Conservation (phyloP, 768 basidiomycete species). For the Rhizopogon rudus region DNA sequence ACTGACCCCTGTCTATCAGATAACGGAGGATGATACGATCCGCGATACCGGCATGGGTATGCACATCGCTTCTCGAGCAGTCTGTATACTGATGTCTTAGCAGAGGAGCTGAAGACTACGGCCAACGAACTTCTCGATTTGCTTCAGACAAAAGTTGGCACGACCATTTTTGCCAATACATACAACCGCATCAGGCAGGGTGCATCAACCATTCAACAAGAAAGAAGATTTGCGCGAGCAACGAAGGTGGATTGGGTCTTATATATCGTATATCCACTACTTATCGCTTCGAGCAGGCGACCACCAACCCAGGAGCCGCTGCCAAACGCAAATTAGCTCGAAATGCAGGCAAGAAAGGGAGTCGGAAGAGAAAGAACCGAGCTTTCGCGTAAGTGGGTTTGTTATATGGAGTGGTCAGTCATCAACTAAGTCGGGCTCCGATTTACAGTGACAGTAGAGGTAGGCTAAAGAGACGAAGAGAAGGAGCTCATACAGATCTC, state of each 20-base stretch:
- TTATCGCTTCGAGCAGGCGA: slow-evolving; percentile 36
- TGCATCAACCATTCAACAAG: slow-evolving; percentile 59
- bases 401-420: not conserved
- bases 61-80: slow-evolving; percentile 14
- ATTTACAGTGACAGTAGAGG: slow-evolving; percentile 42
- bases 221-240: slow-evolving; percentile 60
- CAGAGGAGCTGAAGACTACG: slow-evolving; percentile 80
- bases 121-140: slow-evolving; percentile 84
- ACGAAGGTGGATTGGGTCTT: slow-evolving; percentile 34
- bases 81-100: not conserved
- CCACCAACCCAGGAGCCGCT: slow-evolving; percentile 70
- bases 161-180: slow-evolving; percentile 71
- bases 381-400: slow-evolving; percentile 48
- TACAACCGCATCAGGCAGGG: slow-evolving; percentile 82
- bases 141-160: slow-evolving; percentile 82
- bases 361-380: slow-evolving; percentile 71
- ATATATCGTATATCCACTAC: not conserved
- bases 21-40: slow-evolving; percentile 83
- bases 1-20: slow-evolving; percentile 79
- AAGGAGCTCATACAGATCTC: slow-evolving; percentile 16
- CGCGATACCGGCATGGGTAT: slow-evolving; percentile 75
- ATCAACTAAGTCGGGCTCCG: not conserved
- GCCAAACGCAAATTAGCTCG: slow-evolving; percentile 70
- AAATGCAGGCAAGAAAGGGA: slow-evolving; percentile 78
- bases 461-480: slow-evolving; percentile 40